Conservation (phyloP, 1,284 basidiomycete genomes). For the Cryptococcus sp. region DNA sequence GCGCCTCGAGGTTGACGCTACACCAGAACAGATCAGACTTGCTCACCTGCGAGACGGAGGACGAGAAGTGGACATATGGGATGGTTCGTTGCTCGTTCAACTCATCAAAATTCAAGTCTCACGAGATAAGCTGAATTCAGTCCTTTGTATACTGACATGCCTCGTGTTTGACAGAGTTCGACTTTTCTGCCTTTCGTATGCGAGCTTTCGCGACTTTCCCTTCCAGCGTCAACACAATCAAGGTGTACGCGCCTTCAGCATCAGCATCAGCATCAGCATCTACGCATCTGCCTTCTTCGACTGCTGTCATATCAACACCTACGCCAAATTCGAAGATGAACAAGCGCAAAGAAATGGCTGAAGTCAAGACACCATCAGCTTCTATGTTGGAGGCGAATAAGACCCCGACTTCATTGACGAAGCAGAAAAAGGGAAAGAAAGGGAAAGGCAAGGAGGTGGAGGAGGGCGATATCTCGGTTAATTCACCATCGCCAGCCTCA, state of each 20-base stretch:
- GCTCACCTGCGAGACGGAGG: conserved; percentile 34
- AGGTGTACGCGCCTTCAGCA: conserved; percentile 16
- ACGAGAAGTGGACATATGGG: conserved; percentile 32
- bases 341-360: neutral
- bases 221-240: conserved; percentile 6
- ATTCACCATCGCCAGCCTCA: neutral
- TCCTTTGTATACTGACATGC: no score
- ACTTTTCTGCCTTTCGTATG: conserved; percentile 30
- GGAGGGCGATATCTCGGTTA: neutral
- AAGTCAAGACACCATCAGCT: neutral
- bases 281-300: neutral
- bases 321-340: neutral
- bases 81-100: conserved; percentile 24
- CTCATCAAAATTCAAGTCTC: no score
- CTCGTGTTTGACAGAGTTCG: conserved; percentile 25
- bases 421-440: conserved; percentile 2
- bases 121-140: no score
- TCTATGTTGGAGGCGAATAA: neutral
- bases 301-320: neutral
- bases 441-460: neutral
- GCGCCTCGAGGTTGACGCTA: conserved; percentile 6
- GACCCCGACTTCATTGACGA: neutral
- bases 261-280: neutral
- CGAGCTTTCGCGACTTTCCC: conserved; percentile 24
- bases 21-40: conserved; percentile 18